Base-by-base conservation (phyloP, 495 filamentous ascomycete species). In the Chaetomium tenue region DNA sequence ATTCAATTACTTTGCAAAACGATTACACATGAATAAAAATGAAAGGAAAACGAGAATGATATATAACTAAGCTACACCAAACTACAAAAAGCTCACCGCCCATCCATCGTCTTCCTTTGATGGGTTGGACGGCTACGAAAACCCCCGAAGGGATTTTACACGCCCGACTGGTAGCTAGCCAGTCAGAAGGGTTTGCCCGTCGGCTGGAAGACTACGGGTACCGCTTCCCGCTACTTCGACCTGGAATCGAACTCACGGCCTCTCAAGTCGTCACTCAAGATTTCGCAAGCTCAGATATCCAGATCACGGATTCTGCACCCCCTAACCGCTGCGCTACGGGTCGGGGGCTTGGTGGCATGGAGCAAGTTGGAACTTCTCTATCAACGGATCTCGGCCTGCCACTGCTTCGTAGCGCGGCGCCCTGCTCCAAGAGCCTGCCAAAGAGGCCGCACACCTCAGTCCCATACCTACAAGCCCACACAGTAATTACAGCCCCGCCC, bases 201-300 rank as follows among this genome's bases (percentile, higher is more conserved):
- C 22, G 50, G 22, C 5, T 25, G 13, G 50, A 22, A 52, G 50
- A 26, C 50, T 28, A 13, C 50, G 11, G 50, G 50, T 28, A 52
- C 50, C 50, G 50, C 50, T 52, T 52, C 50, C 50, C 16, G 50
- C 22, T 52, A 26, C 50, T 52, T 52, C 25, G 50, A 52, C 52
- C 52, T 55, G 52, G 52, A n/a, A 8, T 55, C 12, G 52, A 55
- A 55, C 26, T 9, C 16, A 18, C 23, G 30, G 30, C 26, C 52
- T 55, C 52, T 37, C 26, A 5, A 5, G 23, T 26, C 40, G 40
- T 44, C 40, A 44, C 40, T 8, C 40, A 2, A 11, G 40, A 44
- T 5, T 12, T 23, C 46, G 20, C n/a, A 3, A 3, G 46, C 12
- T n/a, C 8, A n/a, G 18, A 22, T 3, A 30, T 16, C 18, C 51